A percentile compares a stretch with the other conserved stretches of the same genome.
Evolutionary conservation across 441 rosid genomes (phyloP).

Genomic region (Euphorbia schlechtendalii): DNA sequence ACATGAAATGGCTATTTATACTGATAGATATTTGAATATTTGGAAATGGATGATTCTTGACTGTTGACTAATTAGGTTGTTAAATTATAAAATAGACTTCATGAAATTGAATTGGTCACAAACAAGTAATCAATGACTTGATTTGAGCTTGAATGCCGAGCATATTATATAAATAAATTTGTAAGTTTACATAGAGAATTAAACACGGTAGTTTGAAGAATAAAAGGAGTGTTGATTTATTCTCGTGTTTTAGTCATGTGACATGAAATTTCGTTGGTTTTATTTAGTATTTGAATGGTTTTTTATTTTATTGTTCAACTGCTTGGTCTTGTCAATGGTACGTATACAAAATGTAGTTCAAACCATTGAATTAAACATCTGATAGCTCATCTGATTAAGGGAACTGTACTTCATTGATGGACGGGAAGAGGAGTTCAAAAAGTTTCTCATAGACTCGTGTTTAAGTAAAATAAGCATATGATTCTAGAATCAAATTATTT

Average conservation of each 20-base stretch:
- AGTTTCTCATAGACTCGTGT: no score
- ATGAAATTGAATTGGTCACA: slow-evolving; percentile 21
- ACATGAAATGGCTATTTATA: neutral
- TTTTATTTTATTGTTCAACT: no score
- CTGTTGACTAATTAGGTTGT: slow-evolving; percentile 22
- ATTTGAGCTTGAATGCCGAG: slow-evolving; percentile 18
- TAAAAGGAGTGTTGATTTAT: slow-evolving; percentile 5
- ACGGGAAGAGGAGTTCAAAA: no score
- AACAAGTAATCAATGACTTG: neutral
- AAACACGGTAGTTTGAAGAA: neutral
- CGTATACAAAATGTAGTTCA: neutral
- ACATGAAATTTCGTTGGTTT: slow-evolving; percentile 18
- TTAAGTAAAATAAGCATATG: no score
- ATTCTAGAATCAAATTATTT: no score
- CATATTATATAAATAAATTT: no score
- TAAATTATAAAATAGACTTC: neutral
- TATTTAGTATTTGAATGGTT: slow-evolving; percentile 6
- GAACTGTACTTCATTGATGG: no score
- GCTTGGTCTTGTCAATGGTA: slow-evolving; percentile 8
- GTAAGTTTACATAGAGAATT: neutral
- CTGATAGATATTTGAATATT: no score
- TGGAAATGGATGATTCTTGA: slow-evolving; percentile 18
- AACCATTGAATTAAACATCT: no score
- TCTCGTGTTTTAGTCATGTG: neutral
- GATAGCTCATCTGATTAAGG: no score